Percentiles rank a stretch among this genome's conserved stretches.
Evolutionary conservation across 179 eudicot species (phyloP).

Genomic region (Spinacia oleracea): DNA sequence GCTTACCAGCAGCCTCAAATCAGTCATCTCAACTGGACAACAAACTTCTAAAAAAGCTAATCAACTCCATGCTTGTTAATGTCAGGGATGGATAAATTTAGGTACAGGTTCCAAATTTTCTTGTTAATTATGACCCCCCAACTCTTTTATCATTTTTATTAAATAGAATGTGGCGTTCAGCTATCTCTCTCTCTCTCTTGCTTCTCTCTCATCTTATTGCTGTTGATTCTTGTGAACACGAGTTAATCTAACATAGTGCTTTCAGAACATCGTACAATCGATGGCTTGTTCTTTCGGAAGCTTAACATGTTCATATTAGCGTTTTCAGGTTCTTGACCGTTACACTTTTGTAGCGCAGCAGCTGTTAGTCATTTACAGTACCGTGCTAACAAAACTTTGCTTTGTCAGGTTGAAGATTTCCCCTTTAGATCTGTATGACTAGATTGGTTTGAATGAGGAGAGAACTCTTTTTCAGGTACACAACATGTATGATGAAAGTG

Average conservation of each 20-base stretch:
- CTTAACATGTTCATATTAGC: background rate
- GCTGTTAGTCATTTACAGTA: too few species aligned
- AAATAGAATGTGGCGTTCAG: conserved; percentile 26
- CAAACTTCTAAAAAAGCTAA: conserved; percentile 54
- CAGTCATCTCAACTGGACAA: conserved; percentile 77
- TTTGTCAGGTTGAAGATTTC: background rate
- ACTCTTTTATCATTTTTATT: conserved; percentile 17
- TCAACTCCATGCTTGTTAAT: conserved; percentile 11
- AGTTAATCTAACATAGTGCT: background rate
- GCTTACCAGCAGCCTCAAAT: conserved; percentile 81
- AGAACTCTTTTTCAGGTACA: background rate
- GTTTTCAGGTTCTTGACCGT: background rate
- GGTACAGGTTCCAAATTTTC: conserved; percentile 35
- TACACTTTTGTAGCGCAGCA: too few species aligned
- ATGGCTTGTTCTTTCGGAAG: background rate
- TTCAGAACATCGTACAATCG: background rate
- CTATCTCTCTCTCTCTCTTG: conserved; percentile 15
- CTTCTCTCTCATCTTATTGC: background rate
- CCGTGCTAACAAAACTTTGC: background rate
- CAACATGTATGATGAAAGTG: conserved; percentile 11
- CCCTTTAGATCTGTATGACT: background rate
- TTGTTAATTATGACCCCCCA: conserved; percentile 26
- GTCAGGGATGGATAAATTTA: conserved; percentile 29
- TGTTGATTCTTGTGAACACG: background rate
- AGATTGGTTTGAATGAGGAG: background rate